Evolutionary conservation across 2,329 filamentous ascomycete species (phyloP).

Genomic region (Cyclaneusma minus): DNA sequence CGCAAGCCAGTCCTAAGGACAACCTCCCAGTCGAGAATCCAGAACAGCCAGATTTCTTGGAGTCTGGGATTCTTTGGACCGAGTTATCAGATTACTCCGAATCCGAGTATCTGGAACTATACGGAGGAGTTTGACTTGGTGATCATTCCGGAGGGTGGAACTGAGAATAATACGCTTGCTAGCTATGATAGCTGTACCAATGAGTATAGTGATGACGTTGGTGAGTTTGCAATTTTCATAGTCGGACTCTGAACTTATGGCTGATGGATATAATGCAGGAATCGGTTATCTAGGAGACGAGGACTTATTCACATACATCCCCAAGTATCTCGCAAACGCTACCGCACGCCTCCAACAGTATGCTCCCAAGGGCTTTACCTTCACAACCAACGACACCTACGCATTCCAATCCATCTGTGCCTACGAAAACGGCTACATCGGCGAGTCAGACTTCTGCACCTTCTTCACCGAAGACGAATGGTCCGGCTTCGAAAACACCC

Average conservation of each 20-base stretch:
- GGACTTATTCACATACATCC: conserved; percentile 26
- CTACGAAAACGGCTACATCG: conserved; percentile 34
- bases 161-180: conserved; percentile 35
- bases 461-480: conserved; percentile 39
- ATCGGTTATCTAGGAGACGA: conserved; percentile 21
- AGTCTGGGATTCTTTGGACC: conserved; percentile 35
- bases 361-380: conserved; percentile 28
- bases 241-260: too few species aligned
- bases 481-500: conserved; percentile 34
- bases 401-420: conserved; percentile 35
- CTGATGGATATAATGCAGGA: not conserved
- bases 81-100: conserved; percentile 22
- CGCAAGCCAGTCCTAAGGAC: conserved; percentile 35
- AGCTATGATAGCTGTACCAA: conserved; percentile 33
- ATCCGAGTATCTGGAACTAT: conserved; percentile 23
- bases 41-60: conserved; percentile 37
- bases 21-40: conserved; percentile 35
- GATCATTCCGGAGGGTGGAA: conserved; percentile 31
- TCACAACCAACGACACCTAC: conserved; percentile 33
- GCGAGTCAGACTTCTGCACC: conserved; percentile 32
- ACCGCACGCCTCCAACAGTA: conserved; percentile 28
- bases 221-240: too few species aligned
- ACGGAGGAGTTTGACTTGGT: conserved; percentile 29
- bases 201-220: conserved; percentile 20
- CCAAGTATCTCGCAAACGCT: conserved; percentile 27